Percentiles rank a stretch among this genome's conserved stretches.
phyloP scores from a whole-genome alignment of 2,329 filamentous ascomycete genomes.

The Fusarium sp. region DNA sequence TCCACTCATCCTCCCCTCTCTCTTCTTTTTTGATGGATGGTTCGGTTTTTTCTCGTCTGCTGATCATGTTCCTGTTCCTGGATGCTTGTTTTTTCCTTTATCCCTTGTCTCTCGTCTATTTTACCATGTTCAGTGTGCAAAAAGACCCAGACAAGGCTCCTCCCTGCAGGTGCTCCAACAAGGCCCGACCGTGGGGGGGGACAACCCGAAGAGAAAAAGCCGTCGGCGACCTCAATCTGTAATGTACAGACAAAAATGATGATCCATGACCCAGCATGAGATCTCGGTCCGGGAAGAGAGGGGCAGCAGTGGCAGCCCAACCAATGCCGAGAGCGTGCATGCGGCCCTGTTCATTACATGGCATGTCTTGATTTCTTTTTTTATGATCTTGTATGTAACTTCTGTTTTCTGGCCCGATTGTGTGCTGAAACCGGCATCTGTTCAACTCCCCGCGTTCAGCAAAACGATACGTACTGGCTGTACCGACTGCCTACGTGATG shows the following conservation, averaged over 20 bases:
- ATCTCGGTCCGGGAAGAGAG: constrained; percentile 3
- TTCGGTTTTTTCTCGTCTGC: neutral
- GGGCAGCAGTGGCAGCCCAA: neutral
- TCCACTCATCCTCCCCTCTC: too few species aligned
- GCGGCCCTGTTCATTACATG: neutral
- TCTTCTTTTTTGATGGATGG: neutral
- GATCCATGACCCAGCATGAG: neutral
- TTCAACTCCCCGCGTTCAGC: too few species aligned
- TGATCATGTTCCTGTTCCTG: constrained; percentile 1
- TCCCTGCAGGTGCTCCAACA: neutral
- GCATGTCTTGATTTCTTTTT: too few species aligned
- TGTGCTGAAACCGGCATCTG: too few species aligned
- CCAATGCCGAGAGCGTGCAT: neutral
- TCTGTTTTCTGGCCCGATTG: too few species aligned
- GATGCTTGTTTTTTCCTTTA: neutral
- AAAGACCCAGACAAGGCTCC: neutral
- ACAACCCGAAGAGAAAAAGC: neutral
- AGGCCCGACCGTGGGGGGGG: neutral
- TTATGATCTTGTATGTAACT: too few species aligned
- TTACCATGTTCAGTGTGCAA: neutral
- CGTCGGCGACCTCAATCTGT: neutral
- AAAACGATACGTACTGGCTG: too few species aligned
- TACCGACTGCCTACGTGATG: too few species aligned
- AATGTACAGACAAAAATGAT: neutral
- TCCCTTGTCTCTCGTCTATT: constrained; percentile 1